Base-by-base conservation (phyloP, 345 rosid genomes). In the Diplotaxis tenuifolia region DNA sequence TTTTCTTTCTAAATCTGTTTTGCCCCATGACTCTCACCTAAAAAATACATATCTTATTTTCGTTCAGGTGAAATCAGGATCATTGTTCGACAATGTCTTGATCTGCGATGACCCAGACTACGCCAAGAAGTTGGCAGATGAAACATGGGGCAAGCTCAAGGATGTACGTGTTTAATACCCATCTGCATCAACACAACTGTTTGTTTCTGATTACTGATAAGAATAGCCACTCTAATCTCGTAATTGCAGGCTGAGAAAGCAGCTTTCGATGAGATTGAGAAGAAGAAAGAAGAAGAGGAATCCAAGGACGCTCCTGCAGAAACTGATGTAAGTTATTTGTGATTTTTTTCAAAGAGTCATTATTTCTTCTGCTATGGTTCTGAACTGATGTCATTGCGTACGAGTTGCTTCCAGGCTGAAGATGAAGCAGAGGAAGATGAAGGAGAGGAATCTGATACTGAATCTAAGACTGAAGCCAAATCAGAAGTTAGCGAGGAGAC, bases 61-160 rank as follows among this genome's bases (percentile, higher is more conserved):
- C 16, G 21, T 56, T 52, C 64, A 74, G 98, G 99, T 95, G 81
- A 95, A 95, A 83, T 90, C 99, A 9, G 99, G 99, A 7, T 92
- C 99, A 53, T 70, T 95, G 89, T 95, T 95, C 63, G 84, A 92
- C 85, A 95, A 95, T 77, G 83, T 95, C 70, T 84, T 95, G 82
- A n/a, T n/a, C n/a, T n/a, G n/a, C n/a, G n/a, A n/a, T n/a, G n/a
- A n/a, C n/a, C n/a, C n/a, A n/a, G n/a, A 89, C 68, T 89, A 92
- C 62, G 99, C 99, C 61, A 87, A 88, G 87, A 81, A 84, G 73
- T 53, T 95, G 64, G 94, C 96, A 0, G 98, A 92, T 67, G 98
- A 92, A 81, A 92, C 98, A 49, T 95, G 99, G 99, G 98, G 85
- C 68, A 92, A 92, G 84, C 82, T 71, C 21, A 96, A 96, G 86